Base-by-base conservation (phyloP, 768 basidiomycete genomes). In the Lentinula detonsa region DNA sequence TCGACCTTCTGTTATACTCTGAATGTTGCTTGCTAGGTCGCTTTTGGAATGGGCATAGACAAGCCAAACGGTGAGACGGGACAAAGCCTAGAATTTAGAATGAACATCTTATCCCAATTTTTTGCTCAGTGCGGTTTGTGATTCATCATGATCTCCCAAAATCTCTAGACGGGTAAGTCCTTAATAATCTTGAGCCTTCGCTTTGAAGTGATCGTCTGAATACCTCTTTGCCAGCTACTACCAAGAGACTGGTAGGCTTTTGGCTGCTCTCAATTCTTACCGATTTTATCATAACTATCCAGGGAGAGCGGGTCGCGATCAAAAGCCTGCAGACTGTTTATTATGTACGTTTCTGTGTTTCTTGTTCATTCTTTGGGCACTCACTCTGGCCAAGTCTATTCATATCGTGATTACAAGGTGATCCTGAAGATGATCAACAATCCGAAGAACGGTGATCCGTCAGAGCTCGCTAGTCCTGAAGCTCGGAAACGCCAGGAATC, bases 41-140 rank as follows among this genome's bases (percentile, higher is more conserved):
- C 95, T 0, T 98, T 98, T 71, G 96, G 96, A 10, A 98, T 98
- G 95, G 95, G 96, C 1, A 92, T 96, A 54, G 92, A 95, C 72
- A 95, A 95, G 71, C 72, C 85, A 5, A 83, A 91, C 66, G 90
- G 89, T 89, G 70, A 63, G 75, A 2, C 8, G 60, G 40, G 51
- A 45, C 21, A 4, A 6, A 13, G 9, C n/a, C 18, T 45, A 28
- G 21, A 15, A 1, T 11, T 33, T 16, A 15, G 23, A n/a, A 13
- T 8, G 16, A 16, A 28, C 3, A 1, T 21, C 40, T 56, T 13
- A 56, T 16, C 9, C 3, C 51, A 11, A 40, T 11, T 9, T 11
- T 16, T 15, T 18, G 3, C 18, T 16, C 61, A 93, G 94, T 96
- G 6, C 90, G 94, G 64, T 96, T 87, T 67, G 96, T 99, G 37